A percentile compares a stretch with the other conserved stretches of the same genome.
Conservation (phyloP, 2,329 filamentous ascomycete genomes). For the Fusarium albidum region DNA sequence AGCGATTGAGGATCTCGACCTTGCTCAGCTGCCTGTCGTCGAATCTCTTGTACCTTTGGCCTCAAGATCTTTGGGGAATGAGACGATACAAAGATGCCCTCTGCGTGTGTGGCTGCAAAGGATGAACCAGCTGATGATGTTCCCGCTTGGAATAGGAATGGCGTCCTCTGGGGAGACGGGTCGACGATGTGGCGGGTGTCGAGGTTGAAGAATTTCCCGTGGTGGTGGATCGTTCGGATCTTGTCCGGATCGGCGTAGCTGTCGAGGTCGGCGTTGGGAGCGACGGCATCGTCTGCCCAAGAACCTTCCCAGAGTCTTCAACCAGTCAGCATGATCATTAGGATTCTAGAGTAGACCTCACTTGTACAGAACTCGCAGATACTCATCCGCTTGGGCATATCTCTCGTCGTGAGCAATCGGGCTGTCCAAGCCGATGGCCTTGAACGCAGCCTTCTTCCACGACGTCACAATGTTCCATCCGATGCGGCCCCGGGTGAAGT, state of each 20-base stretch:
- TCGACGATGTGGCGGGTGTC: slow-evolving; percentile 57
- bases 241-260: slow-evolving; percentile 66
- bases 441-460: slow-evolving; percentile 63
- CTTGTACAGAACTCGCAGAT: slow-evolving; percentile 69
- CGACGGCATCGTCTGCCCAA: slow-evolving; percentile 65
- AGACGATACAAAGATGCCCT: slow-evolving; percentile 66
- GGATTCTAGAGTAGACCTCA: slow-evolving; percentile 37
- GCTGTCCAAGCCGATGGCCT: slow-evolving; percentile 66
- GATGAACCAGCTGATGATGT: slow-evolving; percentile 64
- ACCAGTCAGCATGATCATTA: background rate
- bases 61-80: slow-evolving; percentile 58
- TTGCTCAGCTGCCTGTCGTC: slow-evolving; percentile 56
- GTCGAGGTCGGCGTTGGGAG: slow-evolving; percentile 60
- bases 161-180: slow-evolving; percentile 64
- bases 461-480: slow-evolving; percentile 73
- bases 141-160: slow-evolving; percentile 67
- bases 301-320: slow-evolving; percentile 61
- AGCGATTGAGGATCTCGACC: slow-evolving; percentile 65
- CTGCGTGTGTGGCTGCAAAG: slow-evolving; percentile 66
- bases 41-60: slow-evolving; percentile 61
- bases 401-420: slow-evolving; percentile 69
- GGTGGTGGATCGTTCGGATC: slow-evolving; percentile 67
- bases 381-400: slow-evolving; percentile 69
- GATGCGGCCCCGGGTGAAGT: slow-evolving; percentile 67
- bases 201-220: slow-evolving; percentile 62